Percentiles rank a stretch among this genome's conserved stretches.
Evolutionary conservation across 1,139 yeast genomes (phyloP).

Genomic region (Candida neerlandica): DNA sequence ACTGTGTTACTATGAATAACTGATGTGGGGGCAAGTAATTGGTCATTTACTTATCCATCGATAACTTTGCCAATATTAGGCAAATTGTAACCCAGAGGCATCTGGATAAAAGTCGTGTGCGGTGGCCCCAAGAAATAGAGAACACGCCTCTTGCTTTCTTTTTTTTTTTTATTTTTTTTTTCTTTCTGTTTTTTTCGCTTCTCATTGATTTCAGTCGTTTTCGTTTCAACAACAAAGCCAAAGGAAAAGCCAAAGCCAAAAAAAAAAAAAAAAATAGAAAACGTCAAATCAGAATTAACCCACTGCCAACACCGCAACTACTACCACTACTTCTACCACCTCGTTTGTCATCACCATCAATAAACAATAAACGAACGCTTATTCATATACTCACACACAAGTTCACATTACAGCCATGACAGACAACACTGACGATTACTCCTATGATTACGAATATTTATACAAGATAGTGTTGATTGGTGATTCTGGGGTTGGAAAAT

Average conservation of each 20-base stretch:
- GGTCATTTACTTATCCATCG: too few relatives aligned
- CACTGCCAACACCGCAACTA: neutral
- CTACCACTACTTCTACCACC: neutral
- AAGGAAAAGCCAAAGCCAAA: neutral
- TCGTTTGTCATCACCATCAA: neutral
- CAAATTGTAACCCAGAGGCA: too few relatives aligned
- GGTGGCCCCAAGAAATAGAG: neutral
- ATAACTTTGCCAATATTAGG: too few relatives aligned
- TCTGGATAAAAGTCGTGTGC: neutral
- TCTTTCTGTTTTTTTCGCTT: neutral
- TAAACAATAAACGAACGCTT: too few relatives aligned
- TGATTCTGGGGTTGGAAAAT: constrained; percentile 97
- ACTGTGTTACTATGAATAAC: too few relatives aligned
- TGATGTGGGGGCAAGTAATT: too few relatives aligned
- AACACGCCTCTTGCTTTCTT: constrained; percentile 2
- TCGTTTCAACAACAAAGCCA: neutral
- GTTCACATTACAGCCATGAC: constrained; percentile 28
- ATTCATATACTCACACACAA: constrained; percentile 1
- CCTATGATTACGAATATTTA: constrained; percentile 92
- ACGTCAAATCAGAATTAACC: neutral
- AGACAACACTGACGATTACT: constrained; percentile 67
- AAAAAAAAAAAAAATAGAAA: neutral
- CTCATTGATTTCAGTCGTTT: neutral
- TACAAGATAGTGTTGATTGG: constrained; percentile 97
- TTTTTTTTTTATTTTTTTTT: neutral